A percentile compares a stretch with the other conserved stretches of the same genome.
These are phyloP conservation scores for Deakozyma indianensis DNA, from an alignment of 805 yeast genomes.

Conservation along the genomic window DNA sequence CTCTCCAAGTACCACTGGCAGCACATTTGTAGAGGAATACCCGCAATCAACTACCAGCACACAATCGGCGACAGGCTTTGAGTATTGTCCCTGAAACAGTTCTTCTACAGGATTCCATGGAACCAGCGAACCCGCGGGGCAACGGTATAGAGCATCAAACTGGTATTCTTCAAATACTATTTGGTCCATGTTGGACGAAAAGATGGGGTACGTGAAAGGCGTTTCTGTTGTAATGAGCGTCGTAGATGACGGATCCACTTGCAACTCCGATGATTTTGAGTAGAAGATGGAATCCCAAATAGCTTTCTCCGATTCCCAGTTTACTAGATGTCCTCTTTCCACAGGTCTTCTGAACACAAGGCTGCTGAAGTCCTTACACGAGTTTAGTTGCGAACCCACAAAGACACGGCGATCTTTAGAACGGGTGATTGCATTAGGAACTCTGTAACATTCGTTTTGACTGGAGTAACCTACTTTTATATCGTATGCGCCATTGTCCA, in stretches of 20 bases:
- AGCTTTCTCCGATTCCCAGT: constrained; percentile 82
- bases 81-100: constrained; percentile 14
- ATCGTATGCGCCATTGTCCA: constrained; percentile 85
- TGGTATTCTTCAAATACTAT: constrained; percentile 90
- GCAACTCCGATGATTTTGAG: constrained; percentile 24
- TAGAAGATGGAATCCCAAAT: constrained; percentile 78
- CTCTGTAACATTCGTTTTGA: constrained; percentile 29
- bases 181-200: constrained; percentile 78
- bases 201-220: constrained; percentile 66
- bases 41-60: constrained; percentile 80
- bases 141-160: constrained; percentile 53
- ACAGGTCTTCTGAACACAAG: constrained; percentile 65
- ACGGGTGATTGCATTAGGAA: constrained; percentile 58
- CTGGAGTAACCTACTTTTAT: constrained; percentile 49
- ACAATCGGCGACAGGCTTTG: constrained; percentile 33
- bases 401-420: constrained; percentile 63
- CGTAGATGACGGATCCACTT: constrained; percentile 29
- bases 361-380: constrained; percentile 60
- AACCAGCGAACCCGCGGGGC: constrained; percentile 31
- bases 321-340: constrained; percentile 75
- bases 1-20: constrained; percentile 70
- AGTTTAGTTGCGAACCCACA: constrained; percentile 54
- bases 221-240: constrained; percentile 65
- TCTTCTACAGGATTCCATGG: constrained; percentile 39
- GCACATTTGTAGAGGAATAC: constrained; percentile 70